Base-by-base conservation (phyloP, 176 grass and related monocot genomes). In the Avena sativa region DNA sequence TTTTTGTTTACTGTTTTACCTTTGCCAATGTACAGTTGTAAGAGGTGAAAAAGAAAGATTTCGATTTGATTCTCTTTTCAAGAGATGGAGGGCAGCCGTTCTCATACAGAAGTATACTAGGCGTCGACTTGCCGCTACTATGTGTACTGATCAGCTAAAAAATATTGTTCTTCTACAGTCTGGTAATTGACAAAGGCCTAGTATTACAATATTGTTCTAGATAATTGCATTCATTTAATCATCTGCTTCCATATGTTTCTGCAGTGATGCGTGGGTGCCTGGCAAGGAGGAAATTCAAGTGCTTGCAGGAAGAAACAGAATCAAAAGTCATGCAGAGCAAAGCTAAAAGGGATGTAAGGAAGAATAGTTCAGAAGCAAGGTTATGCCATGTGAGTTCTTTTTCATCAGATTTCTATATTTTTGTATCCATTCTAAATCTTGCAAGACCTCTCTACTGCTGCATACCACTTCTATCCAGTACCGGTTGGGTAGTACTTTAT, bases 51-150 rank as follows among this genome's bases (percentile, higher is more conserved):
- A 76, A 60, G 79, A 76, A 83, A 93, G 94, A 88, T 64, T 80
- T 71, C 50, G 86, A 63, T 93, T 94, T 78, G 52, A 85, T 83
- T 32, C 68, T 80, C 72, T 89, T 47, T 73, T 86, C 61, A 99
- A 89, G 67, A 93, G 91, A 90, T 93, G 94, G 91, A 99, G 86
- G 23, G 89, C 97, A 74, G 87, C 97, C 84, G 32, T 96, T 93
- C 79, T 99, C 25, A 93, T 99, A 84, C 94, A 99, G 86, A 99
- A 95, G 57, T 85, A 94, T 65, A 86, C 90, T 71, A 92, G 92
- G 59, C 85, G 86, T 47, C 77, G 61, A 78, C 84, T 93, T 74
- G 91, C 92, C 80, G 38, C 81, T 61, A 79, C 78, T 38, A 83
- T 90, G 71, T 91, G 93, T 75, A 74, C 60, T 86, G 77, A 83